Percentiles rank a stretch among this genome's conserved stretches.
phyloP scores from a whole-genome alignment of 2,329 filamentous ascomycete genomes.

The Ceratocystis eucalypticola region DNA sequence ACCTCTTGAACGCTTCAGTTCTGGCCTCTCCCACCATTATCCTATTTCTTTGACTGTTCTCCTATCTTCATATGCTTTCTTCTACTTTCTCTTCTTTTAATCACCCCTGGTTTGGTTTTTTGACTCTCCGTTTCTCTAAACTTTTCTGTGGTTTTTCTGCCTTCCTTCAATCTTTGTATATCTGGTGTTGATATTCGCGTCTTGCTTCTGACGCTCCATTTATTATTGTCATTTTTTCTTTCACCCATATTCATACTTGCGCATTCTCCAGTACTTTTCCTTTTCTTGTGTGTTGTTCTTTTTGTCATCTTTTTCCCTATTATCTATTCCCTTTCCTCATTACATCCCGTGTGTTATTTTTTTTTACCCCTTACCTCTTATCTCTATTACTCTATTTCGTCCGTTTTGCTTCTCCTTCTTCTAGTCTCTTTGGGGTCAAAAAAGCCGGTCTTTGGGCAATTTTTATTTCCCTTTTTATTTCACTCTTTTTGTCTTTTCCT shows the following conservation, averaged over 20 bases:
- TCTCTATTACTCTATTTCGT: neutral
- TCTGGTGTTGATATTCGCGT: slow-evolving; percentile 1
- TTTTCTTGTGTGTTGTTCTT: slow-evolving; percentile 7
- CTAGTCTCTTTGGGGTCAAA: neutral
- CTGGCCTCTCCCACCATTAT: neutral
- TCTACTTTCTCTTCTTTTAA: neutral
- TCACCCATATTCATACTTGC: neutral
- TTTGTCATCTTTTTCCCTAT: neutral
- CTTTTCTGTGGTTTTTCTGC: neutral
- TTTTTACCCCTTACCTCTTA: neutral
- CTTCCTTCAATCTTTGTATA: neutral
- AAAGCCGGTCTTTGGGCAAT: neutral
- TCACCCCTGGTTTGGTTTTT: neutral
- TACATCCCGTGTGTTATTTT: neutral
- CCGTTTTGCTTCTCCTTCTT: neutral
- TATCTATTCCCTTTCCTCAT: neutral
- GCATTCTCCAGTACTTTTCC: neutral
- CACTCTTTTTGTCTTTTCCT: neutral
- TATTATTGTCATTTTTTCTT: neutral
- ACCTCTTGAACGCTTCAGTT: neutral
- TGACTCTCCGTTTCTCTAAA: neutral
- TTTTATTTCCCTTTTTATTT: slow-evolving; percentile 1
- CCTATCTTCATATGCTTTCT: neutral
- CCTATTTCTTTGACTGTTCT: neutral
- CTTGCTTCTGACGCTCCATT: neutral